phyloP scores from a whole-genome alignment of 352 stramenopile genomes.

The Phytophthora idaei region DNA sequence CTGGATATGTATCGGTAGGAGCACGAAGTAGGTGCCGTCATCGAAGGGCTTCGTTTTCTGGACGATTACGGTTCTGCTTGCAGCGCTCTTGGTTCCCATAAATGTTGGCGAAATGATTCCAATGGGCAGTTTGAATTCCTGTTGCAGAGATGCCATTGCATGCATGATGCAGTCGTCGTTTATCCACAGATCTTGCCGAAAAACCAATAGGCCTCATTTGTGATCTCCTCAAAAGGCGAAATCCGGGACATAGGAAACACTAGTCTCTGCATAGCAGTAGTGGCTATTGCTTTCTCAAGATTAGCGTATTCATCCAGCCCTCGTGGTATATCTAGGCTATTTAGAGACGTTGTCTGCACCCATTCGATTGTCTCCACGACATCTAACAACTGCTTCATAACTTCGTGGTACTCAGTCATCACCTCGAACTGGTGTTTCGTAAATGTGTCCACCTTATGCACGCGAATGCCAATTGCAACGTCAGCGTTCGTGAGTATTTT shows the following conservation, averaged over 20 bases:
- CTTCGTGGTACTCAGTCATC: neutral
- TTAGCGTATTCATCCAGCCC: neutral
- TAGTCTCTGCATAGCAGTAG: neutral
- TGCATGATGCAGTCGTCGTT: constrained; percentile 1
- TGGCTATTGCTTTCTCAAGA: neutral
- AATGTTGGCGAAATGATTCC: neutral
- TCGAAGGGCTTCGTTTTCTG: neutral
- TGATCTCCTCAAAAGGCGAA: neutral
- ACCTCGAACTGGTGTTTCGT: neutral
- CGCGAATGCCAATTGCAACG: neutral
- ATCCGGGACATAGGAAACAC: neutral
- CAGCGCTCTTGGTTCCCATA: neutral
- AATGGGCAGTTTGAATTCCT: neutral
- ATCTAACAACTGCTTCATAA: neutral
- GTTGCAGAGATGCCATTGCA: neutral
- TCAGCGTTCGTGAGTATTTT: neutral
- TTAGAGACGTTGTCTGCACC: neutral
- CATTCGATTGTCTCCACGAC: neutral
- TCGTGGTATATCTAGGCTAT: neutral
- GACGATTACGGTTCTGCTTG: neutral
- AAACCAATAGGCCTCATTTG: neutral
- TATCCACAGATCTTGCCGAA: neutral
- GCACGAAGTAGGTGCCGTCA: neutral
- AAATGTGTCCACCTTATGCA: neutral
- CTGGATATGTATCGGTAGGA: neutral